Evolutionary conservation across 2,329 filamentous ascomycete genomes (phyloP), one percentile per base, ranked within the genome.

Genomic region (Ophiostoma ips): DNA sequence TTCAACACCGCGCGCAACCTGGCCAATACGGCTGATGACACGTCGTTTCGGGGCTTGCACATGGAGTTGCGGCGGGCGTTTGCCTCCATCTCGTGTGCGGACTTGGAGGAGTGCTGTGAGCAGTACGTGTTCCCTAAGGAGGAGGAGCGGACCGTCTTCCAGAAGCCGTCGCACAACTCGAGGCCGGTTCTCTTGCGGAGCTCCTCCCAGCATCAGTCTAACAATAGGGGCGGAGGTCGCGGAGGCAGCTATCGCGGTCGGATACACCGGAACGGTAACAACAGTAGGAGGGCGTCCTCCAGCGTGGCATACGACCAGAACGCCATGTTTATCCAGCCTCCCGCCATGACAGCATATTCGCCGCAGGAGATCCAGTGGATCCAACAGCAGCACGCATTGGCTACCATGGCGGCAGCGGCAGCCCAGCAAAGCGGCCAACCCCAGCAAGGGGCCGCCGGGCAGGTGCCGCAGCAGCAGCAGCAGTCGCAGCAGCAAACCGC

Each of bases 1-100:
- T 98, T 98, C 71, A 98, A 95, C 60, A 83, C 76, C 4, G 75
- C 76, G 34, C 79, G 92, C 38, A 98, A 98, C 63, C 72, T 98
- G 43, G 92, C 89, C 38, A 98, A 98, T 59, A 96, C 92, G 2
- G 92, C 88, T 9, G 92, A 98, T 62, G 89, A 95, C 62, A 94
- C 86, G 40, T 90, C 92, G 0, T 95, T 95, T 66, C 79, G 84
- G 47, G 92, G 92, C 1, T 76, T 98, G 30, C 92, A 98, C 63
- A 66, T 87, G 57, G 92, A 98, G 66, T 71, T 98, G 46, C 80
- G 92, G 54, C 77, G 88, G 56, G 92, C 92, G 1, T 96, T 95
- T 62, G 84, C 88, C 52, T 67, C 87, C 50, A 77, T 95, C 16
- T 79, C 84, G 2, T 76, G 84, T 48, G 85, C 80, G 19, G 87